Evolutionary conservation across 495 filamentous ascomycete genomes (phyloP), one percentile per base, ranked within the genome.

Genomic region (Aspergillus biplanus): DNA sequence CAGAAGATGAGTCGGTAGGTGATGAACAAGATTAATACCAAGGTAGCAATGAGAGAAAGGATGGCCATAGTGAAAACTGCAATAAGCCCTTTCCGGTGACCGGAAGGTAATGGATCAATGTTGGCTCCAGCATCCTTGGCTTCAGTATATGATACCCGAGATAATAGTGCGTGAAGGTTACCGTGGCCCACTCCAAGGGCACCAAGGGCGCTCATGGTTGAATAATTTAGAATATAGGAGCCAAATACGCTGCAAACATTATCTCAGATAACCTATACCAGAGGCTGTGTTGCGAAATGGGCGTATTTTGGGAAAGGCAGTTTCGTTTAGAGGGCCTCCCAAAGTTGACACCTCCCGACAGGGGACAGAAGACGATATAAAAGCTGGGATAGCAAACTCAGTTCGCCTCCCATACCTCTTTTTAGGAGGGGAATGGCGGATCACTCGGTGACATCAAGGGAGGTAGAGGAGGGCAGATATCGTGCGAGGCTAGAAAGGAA

Each of bases 1-100:
- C 87, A 88, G 61, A 80, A 78, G 31, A 88, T 63, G 27, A 89
- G 71, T 60, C 84, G 83, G 69, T 79, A 86, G 16, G 80, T 85
- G 53, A 89, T 76, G 67, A 83, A 88, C n/a, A 67, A 53, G 44
- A 88, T 80, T 11, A 89, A 74, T 33, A 67, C 62, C 0, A 78
- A 64, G 1, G 81, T 83, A 16, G 86, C 82, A 32, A 88, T 68
- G 63, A 89, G 85, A 5, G 87, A 89, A 11, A 89, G 71, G 39
- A 86, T 74, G 58, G 81, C 85, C 64, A 89, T 87, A 59, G 81
- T 67, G 33, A 83, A 75, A 50, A 89, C 78, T 3, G 82, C 83
- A 15, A 84, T 80, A 6, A 87, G 75, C 12, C 85, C 86, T 63
- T 76, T 71, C 48, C 70, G 74, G 44, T 87, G 81, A 34, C 73